These are phyloP conservation scores for Sporothrix dimorphospora DNA, from an alignment of 2,329 filamentous ascomycete genomes.

Conservation along the genomic window DNA sequence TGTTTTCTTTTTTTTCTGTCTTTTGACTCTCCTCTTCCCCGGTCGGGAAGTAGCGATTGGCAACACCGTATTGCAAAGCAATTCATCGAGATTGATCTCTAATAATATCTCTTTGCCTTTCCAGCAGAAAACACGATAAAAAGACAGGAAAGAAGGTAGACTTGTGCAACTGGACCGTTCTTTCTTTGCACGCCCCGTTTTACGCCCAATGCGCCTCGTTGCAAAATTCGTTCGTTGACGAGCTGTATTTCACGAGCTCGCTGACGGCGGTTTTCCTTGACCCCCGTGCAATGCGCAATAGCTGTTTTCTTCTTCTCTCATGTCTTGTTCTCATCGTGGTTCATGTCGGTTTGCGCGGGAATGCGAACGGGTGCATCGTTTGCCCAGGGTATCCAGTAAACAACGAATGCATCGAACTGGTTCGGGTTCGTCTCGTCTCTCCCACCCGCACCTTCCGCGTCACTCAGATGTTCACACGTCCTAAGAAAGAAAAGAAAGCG, in stretches of 20 bases:
- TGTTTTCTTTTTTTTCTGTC: background rate
- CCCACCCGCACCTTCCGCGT: background rate
- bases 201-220: conserved; percentile 13
- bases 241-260: background rate
- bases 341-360: background rate
- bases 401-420: background rate
- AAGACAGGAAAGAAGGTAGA: background rate
- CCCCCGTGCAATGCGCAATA: conserved; percentile 8
- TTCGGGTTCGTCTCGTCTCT: background rate
- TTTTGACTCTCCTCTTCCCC: background rate
- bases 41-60: conserved; percentile 16
- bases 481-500: background rate
- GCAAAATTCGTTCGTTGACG: background rate
- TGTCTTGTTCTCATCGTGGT: conserved; percentile 7
- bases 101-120: background rate
- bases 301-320: background rate
- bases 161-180: conserved; percentile 21
- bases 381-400: background rate
- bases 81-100: background rate
- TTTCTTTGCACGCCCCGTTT: conserved; percentile 15
- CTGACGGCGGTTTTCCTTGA: background rate
- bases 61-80: background rate
- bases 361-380: conserved; percentile 15
- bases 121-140: background rate
- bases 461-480: background rate